Evolutionary conservation across 805 yeast species (phyloP), one percentile per base, ranked within the genome.

Genomic region (Saturnispora galanensis): DNA sequence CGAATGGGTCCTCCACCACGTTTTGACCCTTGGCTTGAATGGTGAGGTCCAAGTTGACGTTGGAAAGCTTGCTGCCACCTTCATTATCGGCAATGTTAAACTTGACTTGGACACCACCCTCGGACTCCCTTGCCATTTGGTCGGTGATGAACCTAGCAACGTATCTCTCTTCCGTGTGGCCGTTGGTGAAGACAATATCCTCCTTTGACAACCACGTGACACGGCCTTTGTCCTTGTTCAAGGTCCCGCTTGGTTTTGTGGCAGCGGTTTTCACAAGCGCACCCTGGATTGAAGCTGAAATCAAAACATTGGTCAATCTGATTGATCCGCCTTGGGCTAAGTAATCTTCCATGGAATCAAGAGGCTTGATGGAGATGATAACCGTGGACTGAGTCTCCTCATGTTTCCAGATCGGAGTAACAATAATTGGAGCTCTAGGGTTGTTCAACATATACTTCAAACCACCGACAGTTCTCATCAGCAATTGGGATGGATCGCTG

Each of bases 181-280:
- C 44, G 5, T 54, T 38, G 21, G 60, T 54, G 47, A 76, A 67
- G 5, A 51, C 54, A 32, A 75, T 50, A 3, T 76, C 71, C 9
- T 63, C 50, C 28, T 55, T 44, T 53, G 79, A 77, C 58, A 83
- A 76, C 96, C 97, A 89, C 0, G 93, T 81, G 47, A 93, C 81
- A 63, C 97, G 76, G 53, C 78, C 81, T 57, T 78, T 80, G 42
- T 88, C 97, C 56, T 77, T 82, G 63, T 82, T 86, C 70, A 88
- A 90, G 1, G 94, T 77, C 46, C 97, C 97, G 45, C 84, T 80
- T 5, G 98, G 98, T 59, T 84, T 86, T 3, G 95, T 83, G 49
- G 88, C 79, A 1, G 96, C 97, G 16, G 81, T 70, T 1, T 79
- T 66, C 3, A 82, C 73, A 13, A 76, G 72, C 10, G 84, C 81